Evolutionary conservation across 768 basidiomycete species (phyloP).

Genomic region (Hypholoma fasciculare): DNA sequence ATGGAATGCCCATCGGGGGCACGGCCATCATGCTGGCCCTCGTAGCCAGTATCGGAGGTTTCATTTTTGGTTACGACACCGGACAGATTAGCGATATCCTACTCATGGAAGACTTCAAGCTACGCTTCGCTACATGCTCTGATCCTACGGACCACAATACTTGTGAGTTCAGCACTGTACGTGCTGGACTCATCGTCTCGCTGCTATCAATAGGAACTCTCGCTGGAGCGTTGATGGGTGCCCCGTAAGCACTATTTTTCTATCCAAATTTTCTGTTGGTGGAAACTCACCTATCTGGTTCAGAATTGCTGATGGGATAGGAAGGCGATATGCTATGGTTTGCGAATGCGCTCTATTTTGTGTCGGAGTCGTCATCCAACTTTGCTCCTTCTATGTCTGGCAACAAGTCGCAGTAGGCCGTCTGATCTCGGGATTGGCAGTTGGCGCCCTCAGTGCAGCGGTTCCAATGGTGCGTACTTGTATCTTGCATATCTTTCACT

Average conservation of each 20-base stretch:
- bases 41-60: constrained; percentile 72
- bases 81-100: constrained; percentile 80
- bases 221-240: constrained; percentile 60
- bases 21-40: constrained; percentile 66
- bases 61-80: constrained; percentile 70
- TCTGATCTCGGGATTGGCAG: constrained; percentile 63
- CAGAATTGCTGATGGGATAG: constrained; percentile 63
- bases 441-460: constrained; percentile 67
- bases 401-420: constrained; percentile 69
- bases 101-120: constrained; percentile 67
- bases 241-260: constrained; percentile 42
- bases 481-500: not conserved
- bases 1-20: constrained; percentile 62
- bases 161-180: constrained; percentile 55
- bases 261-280: not conserved
- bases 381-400: constrained; percentile 53
- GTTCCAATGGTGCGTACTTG: constrained; percentile 53
- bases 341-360: constrained; percentile 56
- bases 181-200: constrained; percentile 69
- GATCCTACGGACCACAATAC: constrained; percentile 36
- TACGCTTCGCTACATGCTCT: constrained; percentile 58
- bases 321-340: constrained; percentile 67
- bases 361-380: constrained; percentile 62
- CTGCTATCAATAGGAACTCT: constrained; percentile 72
- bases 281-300: not conserved